Evolutionary conservation across 2,329 filamentous ascomycete species (phyloP).

Genomic region (Hypoxylon sp.): DNA sequence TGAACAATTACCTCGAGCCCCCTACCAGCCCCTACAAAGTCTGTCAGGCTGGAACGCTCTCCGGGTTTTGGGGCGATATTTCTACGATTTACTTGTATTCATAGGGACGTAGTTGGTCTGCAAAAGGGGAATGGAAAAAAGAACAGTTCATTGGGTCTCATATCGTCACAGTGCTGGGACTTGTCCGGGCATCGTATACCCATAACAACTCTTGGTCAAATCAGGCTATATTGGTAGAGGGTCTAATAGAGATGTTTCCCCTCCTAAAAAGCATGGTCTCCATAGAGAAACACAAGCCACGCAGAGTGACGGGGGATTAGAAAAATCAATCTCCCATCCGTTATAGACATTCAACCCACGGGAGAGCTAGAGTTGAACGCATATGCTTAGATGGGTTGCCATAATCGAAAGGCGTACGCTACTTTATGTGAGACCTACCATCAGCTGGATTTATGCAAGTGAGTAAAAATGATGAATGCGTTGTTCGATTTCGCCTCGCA

Average conservation of each 20-base stretch:
- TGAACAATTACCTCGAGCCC: background rate
- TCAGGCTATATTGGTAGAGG: slow-evolving; percentile 8
- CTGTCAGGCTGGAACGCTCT: background rate
- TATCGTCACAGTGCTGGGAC: background rate
- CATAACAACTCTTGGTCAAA: background rate
- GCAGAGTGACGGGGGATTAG: slow-evolving; percentile 66
- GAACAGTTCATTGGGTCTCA: background rate
- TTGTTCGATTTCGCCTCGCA: slow-evolving; percentile 15
- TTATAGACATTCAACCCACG: slow-evolving; percentile 70
- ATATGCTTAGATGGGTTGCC: slow-evolving; percentile 67
- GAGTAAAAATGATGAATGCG: background rate
- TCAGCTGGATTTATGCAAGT: slow-evolving; percentile 3
- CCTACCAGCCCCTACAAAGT: background rate
- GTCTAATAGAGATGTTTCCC: slow-evolving; percentile 58
- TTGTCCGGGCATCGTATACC: background rate
- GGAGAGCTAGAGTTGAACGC: slow-evolving; percentile 64
- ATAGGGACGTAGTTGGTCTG: background rate
- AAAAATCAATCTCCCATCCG: slow-evolving; percentile 66
- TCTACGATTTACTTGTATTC: background rate
- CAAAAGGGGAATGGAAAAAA: background rate
- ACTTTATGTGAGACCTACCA: slow-evolving; percentile 15
- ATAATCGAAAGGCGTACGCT: slow-evolving; percentile 17
- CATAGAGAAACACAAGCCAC: slow-evolving; percentile 64
- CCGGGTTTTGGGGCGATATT: background rate
- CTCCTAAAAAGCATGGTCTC: slow-evolving; percentile 63